Evolutionary conservation across 176 grass and related monocot species (phyloP), one percentile per base, ranked within the genome.

Genomic region (Raddia distichophylla): DNA sequence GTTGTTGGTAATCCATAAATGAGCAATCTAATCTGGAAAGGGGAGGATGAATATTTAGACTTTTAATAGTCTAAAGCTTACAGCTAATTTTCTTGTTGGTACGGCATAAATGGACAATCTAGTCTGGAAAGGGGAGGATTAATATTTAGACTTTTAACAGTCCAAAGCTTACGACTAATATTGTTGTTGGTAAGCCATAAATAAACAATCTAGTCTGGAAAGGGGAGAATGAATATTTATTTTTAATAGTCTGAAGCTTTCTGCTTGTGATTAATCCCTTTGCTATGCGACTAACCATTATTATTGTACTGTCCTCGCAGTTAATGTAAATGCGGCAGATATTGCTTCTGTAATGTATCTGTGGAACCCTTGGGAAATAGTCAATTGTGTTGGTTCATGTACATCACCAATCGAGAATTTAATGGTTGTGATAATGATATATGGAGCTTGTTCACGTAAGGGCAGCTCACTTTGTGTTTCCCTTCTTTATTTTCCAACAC

Each of bases 401-500:
- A 93, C 96, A 84, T 91, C 92, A 58, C 96, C 96, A 45, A 85
- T 99, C 18, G 91, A 99, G 80, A 95, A 99, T 90, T 93, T 99
- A 64, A 93, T 99, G 89, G 91, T 88, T 64, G 83, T 99, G 77
- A 64, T 90, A 80, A 85, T 92, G 76, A 91, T 99, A 20, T 95
- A 91, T 69, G 96, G 93, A 89, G 91, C 96, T 43, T 95, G 90
- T 84, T 95, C 93, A 85, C 4, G 96, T 95, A 93, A 95, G 86
- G 58, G 15, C 6, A 58, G 7, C 61, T 62, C 45, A 9, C 47
- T 48, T 59, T 74, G n/a, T 81, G 34, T 75, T 68, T 32, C 67
- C 44, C 6, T 89, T 74, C 64, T 56, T 48, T 64, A 27, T 71
- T 77, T 43, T n/a, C 61, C 8, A 46, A 15, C 50, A 59, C n/a